A percentile compares a stretch with the other conserved stretches of the same genome.
Conservation (phyloP, 116 monocot genomes). For the Posidonia oceanica region DNA sequence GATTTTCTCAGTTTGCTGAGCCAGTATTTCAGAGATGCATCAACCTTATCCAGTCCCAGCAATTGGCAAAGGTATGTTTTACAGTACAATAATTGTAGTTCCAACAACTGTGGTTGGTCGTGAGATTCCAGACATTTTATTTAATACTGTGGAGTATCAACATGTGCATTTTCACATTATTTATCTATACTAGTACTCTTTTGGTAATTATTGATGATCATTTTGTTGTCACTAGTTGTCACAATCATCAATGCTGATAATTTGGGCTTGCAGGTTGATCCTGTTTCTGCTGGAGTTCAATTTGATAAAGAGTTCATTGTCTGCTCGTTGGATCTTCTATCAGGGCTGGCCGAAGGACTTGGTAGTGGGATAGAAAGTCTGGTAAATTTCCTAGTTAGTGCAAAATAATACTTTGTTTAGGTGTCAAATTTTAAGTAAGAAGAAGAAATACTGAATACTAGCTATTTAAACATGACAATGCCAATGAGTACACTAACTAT, state of each 20-base stretch:
- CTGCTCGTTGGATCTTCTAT: slow-evolving; percentile 87
- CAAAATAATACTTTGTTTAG: no score
- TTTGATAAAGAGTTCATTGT: slow-evolving; percentile 98
- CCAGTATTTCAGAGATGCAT: slow-evolving; percentile 90
- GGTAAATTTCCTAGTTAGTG: slow-evolving; percentile 25
- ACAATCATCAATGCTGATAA: no score
- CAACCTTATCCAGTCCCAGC: slow-evolving; percentile 69
- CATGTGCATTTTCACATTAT: no score
- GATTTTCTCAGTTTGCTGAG: slow-evolving; percentile 89
- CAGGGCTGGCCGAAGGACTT: slow-evolving; percentile 93
- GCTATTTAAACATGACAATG: no score
- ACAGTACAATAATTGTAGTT: background rate
- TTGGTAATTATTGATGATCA: no score
- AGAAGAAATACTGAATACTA: no score
- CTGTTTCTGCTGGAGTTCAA: slow-evolving; percentile 61
- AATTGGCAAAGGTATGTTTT: slow-evolving; percentile 66
- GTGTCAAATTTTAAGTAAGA: no score
- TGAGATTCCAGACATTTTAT: background rate
- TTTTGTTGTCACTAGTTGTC: no score
- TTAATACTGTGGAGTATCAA: background rate
- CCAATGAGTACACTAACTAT: no score
- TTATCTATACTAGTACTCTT: no score
- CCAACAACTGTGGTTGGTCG: no score
- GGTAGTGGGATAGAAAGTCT: slow-evolving; percentile 87
- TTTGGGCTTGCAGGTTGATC: slow-evolving; percentile 55